Evolutionary conservation across 805 yeast species (phyloP).

Genomic region (Candida verbasci): DNA sequence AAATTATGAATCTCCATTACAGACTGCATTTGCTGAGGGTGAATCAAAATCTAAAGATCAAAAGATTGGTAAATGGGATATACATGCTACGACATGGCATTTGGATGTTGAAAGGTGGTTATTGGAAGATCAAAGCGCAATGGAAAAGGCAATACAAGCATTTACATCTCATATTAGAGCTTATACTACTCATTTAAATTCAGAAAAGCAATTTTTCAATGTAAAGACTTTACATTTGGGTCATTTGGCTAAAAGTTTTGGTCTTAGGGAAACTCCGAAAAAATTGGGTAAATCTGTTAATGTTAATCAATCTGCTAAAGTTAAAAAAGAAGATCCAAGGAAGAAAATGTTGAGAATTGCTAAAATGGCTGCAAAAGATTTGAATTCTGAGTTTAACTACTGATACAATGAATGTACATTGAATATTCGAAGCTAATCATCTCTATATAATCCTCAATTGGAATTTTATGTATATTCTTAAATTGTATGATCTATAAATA

Average conservation of each 20-base stretch:
- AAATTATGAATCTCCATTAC: conserved; percentile 30
- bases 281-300: conserved; percentile 49
- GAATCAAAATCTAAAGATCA: conserved; percentile 28
- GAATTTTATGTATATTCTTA: no score
- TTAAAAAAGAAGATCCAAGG: conserved; percentile 61
- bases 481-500: no score
- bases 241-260: conserved; percentile 93
- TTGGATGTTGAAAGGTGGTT: conserved; percentile 85
- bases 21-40: conserved; percentile 34
- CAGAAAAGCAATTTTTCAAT: conserved; percentile 78
- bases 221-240: conserved; percentile 85
- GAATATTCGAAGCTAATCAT: no score
- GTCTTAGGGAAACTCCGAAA: conserved; percentile 91
- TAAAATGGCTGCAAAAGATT: conserved; percentile 57
- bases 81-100: conserved; percentile 95
- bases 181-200: conserved; percentile 85
- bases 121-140: conserved; percentile 58
- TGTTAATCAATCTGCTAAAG: conserved; percentile 29
- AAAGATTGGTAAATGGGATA: conserved; percentile 70
- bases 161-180: conserved; percentile 90
- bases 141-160: conserved; percentile 70
- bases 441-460: no score
- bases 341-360: conserved; percentile 77
- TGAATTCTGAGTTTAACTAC: conserved; percentile 71
- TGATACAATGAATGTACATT: no score